phyloP scores from a whole-genome alignment of 2,329 filamentous ascomycete genomes.

The Septoria linicola region DNA sequence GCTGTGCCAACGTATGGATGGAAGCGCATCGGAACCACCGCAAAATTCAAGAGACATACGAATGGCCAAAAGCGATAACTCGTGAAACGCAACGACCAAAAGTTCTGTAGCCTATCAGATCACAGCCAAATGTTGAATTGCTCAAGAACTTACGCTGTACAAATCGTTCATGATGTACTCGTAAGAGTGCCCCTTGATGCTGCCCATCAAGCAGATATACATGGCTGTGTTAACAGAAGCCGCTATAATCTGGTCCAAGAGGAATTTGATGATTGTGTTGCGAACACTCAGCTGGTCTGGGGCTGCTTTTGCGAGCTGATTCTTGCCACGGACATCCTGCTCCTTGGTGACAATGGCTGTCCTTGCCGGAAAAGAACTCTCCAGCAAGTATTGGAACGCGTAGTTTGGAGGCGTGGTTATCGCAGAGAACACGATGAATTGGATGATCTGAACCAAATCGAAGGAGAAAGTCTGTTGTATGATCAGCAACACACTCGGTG shows the following conservation, averaged over 20 bases:
- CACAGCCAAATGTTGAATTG: too few relatives aligned
- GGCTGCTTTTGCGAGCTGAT: too few relatives aligned
- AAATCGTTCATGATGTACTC: slow-evolving; percentile 1
- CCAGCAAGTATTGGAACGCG: too few relatives aligned
- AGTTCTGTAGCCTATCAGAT: neutral
- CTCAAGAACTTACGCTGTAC: neutral
- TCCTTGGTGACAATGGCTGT: too few relatives aligned
- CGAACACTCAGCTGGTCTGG: neutral
- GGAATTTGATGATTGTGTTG: slow-evolving; percentile 4
- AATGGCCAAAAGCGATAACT: slow-evolving; percentile 8
- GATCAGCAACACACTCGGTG: too few relatives aligned
- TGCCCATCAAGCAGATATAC: slow-evolving; percentile 4
- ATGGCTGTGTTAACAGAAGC: slow-evolving; percentile 1
- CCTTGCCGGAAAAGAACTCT: too few relatives aligned
- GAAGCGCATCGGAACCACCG: slow-evolving; percentile 1
- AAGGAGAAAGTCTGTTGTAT: too few relatives aligned
- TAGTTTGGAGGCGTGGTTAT: too few relatives aligned
- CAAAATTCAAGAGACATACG: slow-evolving; percentile 3
- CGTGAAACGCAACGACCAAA: slow-evolving; percentile 1
- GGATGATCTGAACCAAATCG: too few relatives aligned
- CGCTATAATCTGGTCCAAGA: slow-evolving; percentile 2
- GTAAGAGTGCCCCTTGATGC: neutral
- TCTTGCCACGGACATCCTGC: too few relatives aligned
- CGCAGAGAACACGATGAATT: too few relatives aligned
- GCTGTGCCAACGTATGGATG: neutral